Evolutionary conservation across 768 basidiomycete species (phyloP), one percentile per base, ranked within the genome.

Genomic region (Steccherinum ochraceum): DNA sequence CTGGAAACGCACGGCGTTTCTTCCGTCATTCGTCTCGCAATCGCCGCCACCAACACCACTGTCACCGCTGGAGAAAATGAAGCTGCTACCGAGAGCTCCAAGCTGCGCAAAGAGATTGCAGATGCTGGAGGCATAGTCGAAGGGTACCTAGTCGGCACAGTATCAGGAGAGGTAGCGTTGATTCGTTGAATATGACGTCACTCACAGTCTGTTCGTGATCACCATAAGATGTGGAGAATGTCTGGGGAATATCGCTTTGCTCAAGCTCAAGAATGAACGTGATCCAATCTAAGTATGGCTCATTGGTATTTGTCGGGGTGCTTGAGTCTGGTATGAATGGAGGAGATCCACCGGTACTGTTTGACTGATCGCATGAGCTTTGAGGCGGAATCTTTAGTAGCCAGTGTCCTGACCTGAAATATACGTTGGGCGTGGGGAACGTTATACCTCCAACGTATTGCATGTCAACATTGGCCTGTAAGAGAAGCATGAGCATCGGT

Each of bases 51-150:
- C 84, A 39, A 85, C 84, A 39, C 83, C 83, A 48, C 58, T 64
- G 56, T 85, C 84, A 39, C 84, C 84, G 49, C 78, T 79, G 35
- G 78, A 78, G 71, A 84, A 85, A 67, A 85, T 72, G 24, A 80
- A 69, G 25, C 76, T 80, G 47, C 72, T 76, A 12, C 84, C 84
- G 20, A 70, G 70, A 30, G 75, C 68, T 24, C 84, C 84, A 42
- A 86, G 76, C 56, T 79, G 76, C 5, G 79, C 81, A 52, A 85
- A 81, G 40, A 75, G 55, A 49, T 78, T 76, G 71, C 84, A 86
- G 20, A 86, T 80, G 4, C 58, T 64, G 18, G 56, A 64, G 5
- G 83, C 82, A 58, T 80, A 85, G 56, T 84, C 83, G 12, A 56
- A 48, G 2, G 84, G 83, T 3, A 86, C 79, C 72, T 58, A 49